Evolutionary conservation across 805 yeast genomes (phyloP).

Genomic region (Dipodascus albidus): DNA sequence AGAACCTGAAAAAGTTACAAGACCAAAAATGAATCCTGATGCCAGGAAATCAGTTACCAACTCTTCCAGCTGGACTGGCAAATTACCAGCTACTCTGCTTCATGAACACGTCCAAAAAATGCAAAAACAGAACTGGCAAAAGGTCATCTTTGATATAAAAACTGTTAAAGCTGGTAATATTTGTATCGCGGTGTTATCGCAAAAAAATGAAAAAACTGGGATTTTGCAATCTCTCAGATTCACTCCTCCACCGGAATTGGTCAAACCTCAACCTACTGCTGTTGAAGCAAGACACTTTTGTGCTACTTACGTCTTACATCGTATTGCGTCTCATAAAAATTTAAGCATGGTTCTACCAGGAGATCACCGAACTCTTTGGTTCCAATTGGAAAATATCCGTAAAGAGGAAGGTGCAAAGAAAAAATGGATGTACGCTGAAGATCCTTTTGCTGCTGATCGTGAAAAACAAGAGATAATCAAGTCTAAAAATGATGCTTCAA

Average conservation of each 20-base stretch:
- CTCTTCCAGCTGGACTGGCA: slow-evolving; percentile 86
- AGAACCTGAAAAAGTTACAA: background rate
- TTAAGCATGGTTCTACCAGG: slow-evolving; percentile 80
- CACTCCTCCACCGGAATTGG: slow-evolving; percentile 37
- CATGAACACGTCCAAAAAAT: slow-evolving; percentile 81
- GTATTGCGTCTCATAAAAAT: slow-evolving; percentile 72
- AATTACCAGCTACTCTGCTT: slow-evolving; percentile 73
- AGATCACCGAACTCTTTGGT: slow-evolving; percentile 72
- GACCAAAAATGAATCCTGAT: background rate
- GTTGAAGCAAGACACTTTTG: slow-evolving; percentile 84
- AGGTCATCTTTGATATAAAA: slow-evolving; percentile 63
- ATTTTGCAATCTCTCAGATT: slow-evolving; percentile 48
- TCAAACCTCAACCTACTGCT: slow-evolving; percentile 64
- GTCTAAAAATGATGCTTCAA: slow-evolving; percentile 13
- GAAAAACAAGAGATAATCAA: slow-evolving; percentile 45
- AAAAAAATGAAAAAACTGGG: slow-evolving; percentile 61
- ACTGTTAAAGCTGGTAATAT: slow-evolving; percentile 43
- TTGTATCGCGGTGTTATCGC: slow-evolving; percentile 52
- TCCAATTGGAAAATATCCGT: slow-evolving; percentile 52
- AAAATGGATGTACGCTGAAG: slow-evolving; percentile 49
- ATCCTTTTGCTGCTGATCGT: slow-evolving; percentile 66
- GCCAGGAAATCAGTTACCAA: slow-evolving; percentile 38
- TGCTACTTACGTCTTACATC: slow-evolving; percentile 77
- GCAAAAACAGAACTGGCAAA: slow-evolving; percentile 56
- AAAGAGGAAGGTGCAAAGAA: slow-evolving; percentile 31